Conservation (phyloP, 768 basidiomycete genomes). For the Solioccasus polychromus region DNA sequence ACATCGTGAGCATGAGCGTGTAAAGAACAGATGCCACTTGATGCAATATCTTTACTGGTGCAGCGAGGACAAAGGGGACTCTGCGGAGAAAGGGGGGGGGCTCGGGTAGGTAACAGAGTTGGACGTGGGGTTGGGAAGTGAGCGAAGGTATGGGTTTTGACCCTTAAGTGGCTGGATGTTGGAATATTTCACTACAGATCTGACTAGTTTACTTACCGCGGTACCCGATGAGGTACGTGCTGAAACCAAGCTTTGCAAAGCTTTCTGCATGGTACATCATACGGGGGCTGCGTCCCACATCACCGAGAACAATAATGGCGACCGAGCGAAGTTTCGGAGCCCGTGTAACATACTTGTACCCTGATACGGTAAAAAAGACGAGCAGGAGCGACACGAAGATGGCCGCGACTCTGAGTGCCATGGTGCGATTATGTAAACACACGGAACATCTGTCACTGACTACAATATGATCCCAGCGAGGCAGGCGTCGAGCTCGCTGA, state of each 20-base stretch:
- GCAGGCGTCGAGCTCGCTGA: conserved; percentile 16
- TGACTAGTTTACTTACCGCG: conserved; percentile 51
- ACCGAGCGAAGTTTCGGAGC: conserved; percentile 56
- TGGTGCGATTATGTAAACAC: conserved; percentile 21
- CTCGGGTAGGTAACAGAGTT: conserved; percentile 64
- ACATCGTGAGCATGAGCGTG: conserved; percentile 57
- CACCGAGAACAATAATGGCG: conserved; percentile 91
- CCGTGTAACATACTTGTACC: conserved; percentile 17
- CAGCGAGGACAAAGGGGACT: conserved; percentile 68
- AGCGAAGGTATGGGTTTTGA: conserved; percentile 76
- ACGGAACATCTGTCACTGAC: not conserved
- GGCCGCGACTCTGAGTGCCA: conserved; percentile 2
- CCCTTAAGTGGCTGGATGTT: conserved; percentile 41
- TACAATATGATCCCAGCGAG: conserved; percentile 19
- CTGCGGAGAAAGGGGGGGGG: conserved; percentile 51
- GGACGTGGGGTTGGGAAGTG: conserved; percentile 59
- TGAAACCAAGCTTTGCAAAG: conserved; percentile 76
- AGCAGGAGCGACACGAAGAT: conserved; percentile 14
- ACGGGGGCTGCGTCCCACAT: conserved; percentile 91
- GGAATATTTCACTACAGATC: not conserved
- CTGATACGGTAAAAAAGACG: conserved; percentile 7
- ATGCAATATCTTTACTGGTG: conserved; percentile 75
- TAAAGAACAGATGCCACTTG: conserved; percentile 65
- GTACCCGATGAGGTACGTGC: conserved; percentile 83
- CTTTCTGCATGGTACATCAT: conserved; percentile 99